Base-by-base conservation (phyloP, 2,329 filamentous ascomycete species). In the Microcyclosporella mali region DNA sequence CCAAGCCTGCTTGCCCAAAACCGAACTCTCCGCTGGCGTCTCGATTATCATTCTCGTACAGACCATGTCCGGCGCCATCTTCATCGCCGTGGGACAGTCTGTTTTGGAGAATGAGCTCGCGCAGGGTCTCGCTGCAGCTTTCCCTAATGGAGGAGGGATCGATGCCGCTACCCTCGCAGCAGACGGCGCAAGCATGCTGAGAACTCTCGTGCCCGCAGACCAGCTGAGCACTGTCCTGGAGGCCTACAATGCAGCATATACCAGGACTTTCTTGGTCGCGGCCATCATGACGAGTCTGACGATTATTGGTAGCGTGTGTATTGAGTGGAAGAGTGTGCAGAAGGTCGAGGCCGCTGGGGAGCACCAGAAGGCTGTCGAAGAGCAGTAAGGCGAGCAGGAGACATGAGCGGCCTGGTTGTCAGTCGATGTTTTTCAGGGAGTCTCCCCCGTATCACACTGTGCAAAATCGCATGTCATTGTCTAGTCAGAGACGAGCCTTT, bases 231-330 rank as follows among this genome's bases (percentile, higher is more conserved):
- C 67, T 1, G 79, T 88, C 7, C 65, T 80, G 1, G 50, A 66
- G 0, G 81, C 78, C 0, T 86, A 85, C 64, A 85, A 84, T 55
- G 60, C 67, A 17, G 70, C 80, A 0, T 60, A 86, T 27, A 70
- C 70, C 1, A 63, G 72, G 43, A 72, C 73, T 0, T 85, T 82
- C 55, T 71, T 75, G 45, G 73, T 84, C 9, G 72, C 70, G 1
- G 63, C 81, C 4, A 71, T 73, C 2, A 64, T 81, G 56, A 68
- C 70, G 1, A 67, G 67, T 7, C 41, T 81, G 6, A 72, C 70
- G 4, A 66, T 82, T 12, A 17, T 81, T 4, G 79, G 76, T 0
- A 69, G 71, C 0, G 50, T 70, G 0, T 63, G 66, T 4, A 72
- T 84, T 52, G 74, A 84, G 64, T 85, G 79, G 79, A 73, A 68